phyloP scores from a whole-genome alignment of 2,329 filamentous ascomycete genomes.

The Diplodia intermedia region DNA sequence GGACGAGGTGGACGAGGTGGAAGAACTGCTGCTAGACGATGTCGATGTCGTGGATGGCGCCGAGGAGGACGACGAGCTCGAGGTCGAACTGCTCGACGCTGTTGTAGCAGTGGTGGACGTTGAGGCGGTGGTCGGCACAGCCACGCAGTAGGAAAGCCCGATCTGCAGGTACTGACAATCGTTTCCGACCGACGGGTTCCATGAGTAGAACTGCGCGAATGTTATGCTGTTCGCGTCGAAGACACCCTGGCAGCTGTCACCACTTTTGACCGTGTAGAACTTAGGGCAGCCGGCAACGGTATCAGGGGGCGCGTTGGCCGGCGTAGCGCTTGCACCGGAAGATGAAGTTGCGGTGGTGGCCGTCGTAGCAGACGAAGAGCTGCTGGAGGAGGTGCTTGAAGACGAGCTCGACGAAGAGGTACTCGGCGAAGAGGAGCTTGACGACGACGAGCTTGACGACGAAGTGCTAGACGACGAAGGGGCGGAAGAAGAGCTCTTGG shows the following conservation, averaged over 20 bases:
- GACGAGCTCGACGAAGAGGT: no score
- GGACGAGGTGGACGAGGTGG: neutral
- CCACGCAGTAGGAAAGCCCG: no score
- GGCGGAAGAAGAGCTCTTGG: neutral
- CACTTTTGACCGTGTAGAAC: no score
- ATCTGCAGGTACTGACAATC: no score
- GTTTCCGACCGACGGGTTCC: no score
- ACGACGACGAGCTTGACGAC: neutral
- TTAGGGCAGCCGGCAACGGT: no score
- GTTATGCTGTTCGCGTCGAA: no score
- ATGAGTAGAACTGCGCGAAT: no score
- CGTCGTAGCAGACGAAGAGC: neutral
- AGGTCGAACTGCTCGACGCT: neutral
- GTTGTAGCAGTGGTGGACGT: neutral
- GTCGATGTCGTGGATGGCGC: no score
- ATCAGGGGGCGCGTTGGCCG: no score
- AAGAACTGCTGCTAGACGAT: neutral
- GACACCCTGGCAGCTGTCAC: no score
- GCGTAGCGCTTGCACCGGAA: neutral
- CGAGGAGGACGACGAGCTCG: neutral
- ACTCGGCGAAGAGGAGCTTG: neutral
- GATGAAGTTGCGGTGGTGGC: neutral
- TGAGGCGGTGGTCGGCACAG: neutral
- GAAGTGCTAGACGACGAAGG: slow-evolving; percentile 2
- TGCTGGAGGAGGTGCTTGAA: neutral